These are phyloP conservation scores for Pichia paraexigua DNA, from an alignment of 805 yeast species.

Conservation along the genomic window DNA sequence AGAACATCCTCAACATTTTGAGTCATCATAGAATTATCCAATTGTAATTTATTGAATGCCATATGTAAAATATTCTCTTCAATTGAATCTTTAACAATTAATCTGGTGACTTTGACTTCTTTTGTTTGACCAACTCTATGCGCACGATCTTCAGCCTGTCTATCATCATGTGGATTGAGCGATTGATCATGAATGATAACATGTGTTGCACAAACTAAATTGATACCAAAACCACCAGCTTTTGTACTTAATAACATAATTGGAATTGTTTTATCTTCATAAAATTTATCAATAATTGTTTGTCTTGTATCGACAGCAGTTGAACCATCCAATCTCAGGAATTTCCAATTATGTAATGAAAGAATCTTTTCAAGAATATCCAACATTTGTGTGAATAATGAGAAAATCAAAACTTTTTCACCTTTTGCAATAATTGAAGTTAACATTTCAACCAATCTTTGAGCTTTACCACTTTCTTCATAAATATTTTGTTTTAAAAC, in stretches of 20 bases:
- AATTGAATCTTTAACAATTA: slow-evolving; percentile 66
- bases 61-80: slow-evolving; percentile 83
- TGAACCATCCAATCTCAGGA: slow-evolving; percentile 84
- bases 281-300: slow-evolving; percentile 80
- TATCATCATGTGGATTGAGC: slow-evolving; percentile 97
- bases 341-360: slow-evolving; percentile 54
- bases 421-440: slow-evolving; percentile 45
- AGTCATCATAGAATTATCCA: slow-evolving; percentile 59
- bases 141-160: slow-evolving; percentile 97
- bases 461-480: slow-evolving; percentile 68
- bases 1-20: slow-evolving; percentile 45
- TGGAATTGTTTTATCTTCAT: slow-evolving; percentile 74
- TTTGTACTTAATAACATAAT: slow-evolving; percentile 86
- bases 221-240: slow-evolving; percentile 99
- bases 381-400: slow-evolving; percentile 86
- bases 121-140: slow-evolving; percentile 49
- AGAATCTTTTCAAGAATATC: slow-evolving; percentile 79
- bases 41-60: slow-evolving; percentile 84
- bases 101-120: slow-evolving; percentile 70
- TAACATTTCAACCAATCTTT: slow-evolving; percentile 48
- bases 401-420: slow-evolving; percentile 72
- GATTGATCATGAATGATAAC: slow-evolving; percentile 90
- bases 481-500: slow-evolving; percentile 44
- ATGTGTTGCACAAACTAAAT: slow-evolving; percentile 87
- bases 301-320: slow-evolving; percentile 93